These are phyloP conservation scores for Phytophthora brassicae DNA, from an alignment of 352 stramenopile species.

Conservation along the genomic window DNA sequence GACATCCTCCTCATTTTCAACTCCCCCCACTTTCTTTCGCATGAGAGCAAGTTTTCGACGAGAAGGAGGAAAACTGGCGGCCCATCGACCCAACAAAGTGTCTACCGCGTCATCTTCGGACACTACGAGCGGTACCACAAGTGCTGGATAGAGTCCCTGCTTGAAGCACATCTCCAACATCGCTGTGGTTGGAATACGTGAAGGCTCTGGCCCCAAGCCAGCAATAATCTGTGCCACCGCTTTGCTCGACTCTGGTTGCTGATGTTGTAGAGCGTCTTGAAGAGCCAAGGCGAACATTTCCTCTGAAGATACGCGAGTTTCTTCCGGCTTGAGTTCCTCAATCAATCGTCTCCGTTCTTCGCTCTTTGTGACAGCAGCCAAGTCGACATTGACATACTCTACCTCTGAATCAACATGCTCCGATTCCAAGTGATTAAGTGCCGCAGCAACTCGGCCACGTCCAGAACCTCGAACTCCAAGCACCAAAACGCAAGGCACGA, in stretches of 20 bases:
- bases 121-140: slow-evolving; percentile 47
- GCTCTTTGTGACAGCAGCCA: slow-evolving; percentile 1
- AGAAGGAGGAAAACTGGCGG: slow-evolving; percentile 18
- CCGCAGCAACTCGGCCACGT: slow-evolving; percentile 6
- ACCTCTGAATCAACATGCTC: not conserved
- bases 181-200: slow-evolving; percentile 38
- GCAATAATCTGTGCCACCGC: slow-evolving; percentile 24
- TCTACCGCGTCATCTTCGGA: slow-evolving; percentile 34
- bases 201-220: slow-evolving; percentile 28
- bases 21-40: slow-evolving; percentile 20
- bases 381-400: slow-evolving; percentile 25
- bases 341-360: slow-evolving; percentile 16
- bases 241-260: not conserved
- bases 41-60: slow-evolving; percentile 30
- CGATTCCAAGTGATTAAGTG: slow-evolving; percentile 3
- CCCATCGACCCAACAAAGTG: slow-evolving; percentile 40
- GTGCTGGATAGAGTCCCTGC: slow-evolving; percentile 45
- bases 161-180: slow-evolving; percentile 47
- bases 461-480: slow-evolving; percentile 51
- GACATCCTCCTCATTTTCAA: slow-evolving; percentile 9
- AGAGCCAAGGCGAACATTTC: slow-evolving; percentile 24
- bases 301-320: slow-evolving; percentile 15
- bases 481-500: slow-evolving; percentile 51
- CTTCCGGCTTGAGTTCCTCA: slow-evolving; percentile 32
- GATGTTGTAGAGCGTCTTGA: slow-evolving; percentile 17